Percentiles rank a stretch among this genome's conserved stretches.
These are phyloP conservation scores for Capsicum pubescens DNA, from an alignment of 257 asterid species.

Conservation along the genomic window DNA sequence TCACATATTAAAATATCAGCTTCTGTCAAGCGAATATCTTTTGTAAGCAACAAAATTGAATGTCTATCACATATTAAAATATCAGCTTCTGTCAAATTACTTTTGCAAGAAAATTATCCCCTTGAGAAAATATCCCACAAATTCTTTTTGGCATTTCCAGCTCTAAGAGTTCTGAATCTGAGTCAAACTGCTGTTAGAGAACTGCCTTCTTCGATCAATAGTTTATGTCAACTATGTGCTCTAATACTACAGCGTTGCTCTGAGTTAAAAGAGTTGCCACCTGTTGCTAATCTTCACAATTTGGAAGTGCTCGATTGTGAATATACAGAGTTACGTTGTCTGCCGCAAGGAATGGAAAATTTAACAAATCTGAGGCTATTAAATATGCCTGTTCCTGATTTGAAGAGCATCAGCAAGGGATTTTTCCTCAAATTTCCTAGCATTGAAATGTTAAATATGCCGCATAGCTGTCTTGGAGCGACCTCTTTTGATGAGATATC, in stretches of 20 bases:
- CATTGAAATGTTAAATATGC: background rate
- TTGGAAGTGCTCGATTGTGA: conserved; percentile 32
- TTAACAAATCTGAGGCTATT: conserved; percentile 9
- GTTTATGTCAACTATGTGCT: conserved; percentile 32
- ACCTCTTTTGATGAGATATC: background rate
- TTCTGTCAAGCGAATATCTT: background rate
- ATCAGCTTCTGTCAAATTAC: background rate
- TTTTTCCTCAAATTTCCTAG: too few relatives aligned
- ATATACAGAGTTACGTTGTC: background rate
- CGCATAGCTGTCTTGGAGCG: background rate
- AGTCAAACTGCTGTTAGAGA: background rate
- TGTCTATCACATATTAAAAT: too few relatives aligned
- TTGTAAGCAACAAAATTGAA: background rate
- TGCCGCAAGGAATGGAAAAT: conserved; percentile 30
- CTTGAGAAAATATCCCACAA: conserved; percentile 10
- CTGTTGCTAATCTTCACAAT: conserved; percentile 28
- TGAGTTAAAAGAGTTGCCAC: background rate
- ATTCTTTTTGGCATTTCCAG: conserved; percentile 27
- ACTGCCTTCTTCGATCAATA: conserved; percentile 30
- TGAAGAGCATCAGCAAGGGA: too few relatives aligned
- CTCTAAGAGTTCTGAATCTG: conserved; percentile 30
- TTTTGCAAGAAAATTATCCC: background rate
- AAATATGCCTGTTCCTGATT: too few relatives aligned
- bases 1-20: too few relatives aligned
- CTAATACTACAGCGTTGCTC: background rate